Conservation (phyloP, 441 rosid species). For the Flueggea neowawraea region DNA sequence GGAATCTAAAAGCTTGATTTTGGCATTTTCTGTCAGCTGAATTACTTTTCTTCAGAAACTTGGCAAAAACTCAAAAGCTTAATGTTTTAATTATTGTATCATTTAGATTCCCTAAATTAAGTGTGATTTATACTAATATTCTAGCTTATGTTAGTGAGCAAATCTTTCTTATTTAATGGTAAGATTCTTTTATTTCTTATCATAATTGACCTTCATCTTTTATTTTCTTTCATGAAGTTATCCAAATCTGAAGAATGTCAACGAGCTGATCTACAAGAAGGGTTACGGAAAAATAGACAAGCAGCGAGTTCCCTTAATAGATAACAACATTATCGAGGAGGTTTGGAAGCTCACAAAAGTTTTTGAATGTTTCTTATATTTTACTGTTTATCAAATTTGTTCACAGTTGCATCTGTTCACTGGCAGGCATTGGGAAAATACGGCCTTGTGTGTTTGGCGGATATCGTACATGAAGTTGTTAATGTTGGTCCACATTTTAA, state of each 20-base stretch:
- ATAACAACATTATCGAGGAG: slow-evolving; percentile 85
- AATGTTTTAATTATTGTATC: too few species aligned
- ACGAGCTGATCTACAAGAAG: slow-evolving; percentile 76
- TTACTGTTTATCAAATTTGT: not conserved
- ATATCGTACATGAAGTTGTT: slow-evolving; percentile 66
- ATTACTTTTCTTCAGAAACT: too few species aligned
- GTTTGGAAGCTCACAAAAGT: slow-evolving; percentile 21
- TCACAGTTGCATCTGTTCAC: not conserved
- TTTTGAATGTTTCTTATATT: too few species aligned
- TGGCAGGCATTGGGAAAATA: slow-evolving; percentile 68
- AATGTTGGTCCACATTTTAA: slow-evolving; percentile 80
- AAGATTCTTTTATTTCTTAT: too few species aligned
- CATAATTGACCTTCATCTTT: not conserved
- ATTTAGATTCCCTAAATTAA: too few species aligned
- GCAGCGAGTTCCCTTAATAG: slow-evolving; percentile 70
- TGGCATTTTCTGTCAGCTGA: too few species aligned
- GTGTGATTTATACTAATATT: too few species aligned
- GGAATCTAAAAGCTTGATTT: too few species aligned
- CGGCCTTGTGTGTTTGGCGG: slow-evolving; percentile 69
- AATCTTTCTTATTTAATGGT: too few species aligned
- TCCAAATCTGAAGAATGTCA: slow-evolving; percentile 68
- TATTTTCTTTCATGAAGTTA: slow-evolving; percentile 40
- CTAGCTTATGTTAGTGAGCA: too few species aligned
- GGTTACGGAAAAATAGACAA: slow-evolving; percentile 54
- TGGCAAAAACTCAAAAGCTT: too few species aligned